Evolutionary conservation across 305 asterid species (phyloP).

Genomic region (Monarda citriodora): DNA sequence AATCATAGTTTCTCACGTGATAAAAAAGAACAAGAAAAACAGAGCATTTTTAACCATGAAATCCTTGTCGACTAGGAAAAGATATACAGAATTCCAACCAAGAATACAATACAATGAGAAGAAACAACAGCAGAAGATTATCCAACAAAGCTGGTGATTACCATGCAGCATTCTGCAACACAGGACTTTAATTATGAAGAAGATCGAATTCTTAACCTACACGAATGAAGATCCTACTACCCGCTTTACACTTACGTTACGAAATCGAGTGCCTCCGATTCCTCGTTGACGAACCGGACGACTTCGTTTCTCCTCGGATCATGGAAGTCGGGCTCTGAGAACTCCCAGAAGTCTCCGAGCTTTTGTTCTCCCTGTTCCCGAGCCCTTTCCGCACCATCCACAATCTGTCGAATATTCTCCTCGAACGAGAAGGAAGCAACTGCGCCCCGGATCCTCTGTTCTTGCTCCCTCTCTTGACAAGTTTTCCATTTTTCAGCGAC

Average conservation of each 20-base stretch:
- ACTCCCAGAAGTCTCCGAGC: slow-evolving; percentile 87
- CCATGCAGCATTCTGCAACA: too few relatives aligned
- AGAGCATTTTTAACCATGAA: background rate
- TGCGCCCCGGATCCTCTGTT: slow-evolving; percentile 50
- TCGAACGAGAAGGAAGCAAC: slow-evolving; percentile 82
- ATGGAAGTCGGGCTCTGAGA: slow-evolving; percentile 82
- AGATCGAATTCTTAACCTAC: slow-evolving; percentile 17
- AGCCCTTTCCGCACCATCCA: slow-evolving; percentile 68
- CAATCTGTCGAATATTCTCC: slow-evolving; percentile 80
- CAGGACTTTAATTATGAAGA: background rate
- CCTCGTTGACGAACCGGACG: slow-evolving; percentile 50
- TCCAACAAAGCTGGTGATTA: slow-evolving; percentile 1
- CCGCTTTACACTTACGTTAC: slow-evolving; percentile 50
- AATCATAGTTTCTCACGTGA: too few relatives aligned
- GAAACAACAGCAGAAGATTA: slow-evolving; percentile 11
- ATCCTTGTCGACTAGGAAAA: slow-evolving; percentile 4
- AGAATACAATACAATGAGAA: slow-evolving; percentile 15
- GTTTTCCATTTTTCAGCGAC: slow-evolving; percentile 34
- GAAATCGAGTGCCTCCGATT: slow-evolving; percentile 84
- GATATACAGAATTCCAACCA: slow-evolving; percentile 22
- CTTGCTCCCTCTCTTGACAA: slow-evolving; percentile 48
- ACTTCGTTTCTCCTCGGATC: slow-evolving; percentile 56
- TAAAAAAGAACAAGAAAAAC: too few relatives aligned
- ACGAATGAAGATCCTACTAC: slow-evolving; percentile 21
- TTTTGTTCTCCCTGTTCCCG: slow-evolving; percentile 61